A percentile compares a stretch with the other conserved stretches of the same genome.
phyloP scores from a whole-genome alignment of 129 eudicot genomes.

The Flaveria trinervia region DNA sequence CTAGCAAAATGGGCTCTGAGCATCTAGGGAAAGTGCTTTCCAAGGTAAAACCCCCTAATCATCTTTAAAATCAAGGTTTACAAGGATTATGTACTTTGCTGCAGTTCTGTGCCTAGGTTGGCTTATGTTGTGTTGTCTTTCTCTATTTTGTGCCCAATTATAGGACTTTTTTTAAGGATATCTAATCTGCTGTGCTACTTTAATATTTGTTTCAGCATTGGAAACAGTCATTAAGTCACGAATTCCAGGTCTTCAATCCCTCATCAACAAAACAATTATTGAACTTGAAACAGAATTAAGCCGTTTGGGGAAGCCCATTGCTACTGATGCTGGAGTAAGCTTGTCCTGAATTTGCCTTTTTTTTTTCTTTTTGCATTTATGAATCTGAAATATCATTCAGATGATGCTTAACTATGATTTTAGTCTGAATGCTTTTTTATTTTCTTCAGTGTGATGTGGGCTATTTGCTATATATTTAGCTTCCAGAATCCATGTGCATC shows the following conservation, averaged over 20 bases:
- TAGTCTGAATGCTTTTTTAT: not conserved
- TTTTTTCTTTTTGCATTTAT: slow-evolving; percentile 11
- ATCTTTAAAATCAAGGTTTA: not conserved
- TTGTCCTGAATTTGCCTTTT: not conserved
- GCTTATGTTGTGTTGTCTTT: not conserved
- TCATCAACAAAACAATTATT: slow-evolving; percentile 82
- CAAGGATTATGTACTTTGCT: not conserved
- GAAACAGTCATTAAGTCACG: slow-evolving; percentile 91
- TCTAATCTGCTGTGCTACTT: slow-evolving; percentile 10
- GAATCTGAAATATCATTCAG: not conserved
- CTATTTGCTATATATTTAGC: not conserved
- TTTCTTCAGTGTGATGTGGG: not conserved
- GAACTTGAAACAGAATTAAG: slow-evolving; percentile 91
- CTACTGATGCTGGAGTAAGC: slow-evolving; percentile 95
- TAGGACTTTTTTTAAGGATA: slow-evolving; percentile 10
- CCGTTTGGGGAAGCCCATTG: slow-evolving; percentile 94
- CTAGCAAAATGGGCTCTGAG: slow-evolving; percentile 91
- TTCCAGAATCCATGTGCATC: not conserved
- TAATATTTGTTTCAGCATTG: slow-evolving; percentile 64
- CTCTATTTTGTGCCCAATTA: not conserved
- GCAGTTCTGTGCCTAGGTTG: not conserved
- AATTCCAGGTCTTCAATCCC: slow-evolving; percentile 97
- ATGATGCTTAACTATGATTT: not conserved
- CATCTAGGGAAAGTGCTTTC: slow-evolving; percentile 91
- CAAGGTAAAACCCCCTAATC: slow-evolving; percentile 44